phyloP scores from a whole-genome alignment of 2,329 filamentous ascomycete species.

The Alternaria ventricosa region DNA sequence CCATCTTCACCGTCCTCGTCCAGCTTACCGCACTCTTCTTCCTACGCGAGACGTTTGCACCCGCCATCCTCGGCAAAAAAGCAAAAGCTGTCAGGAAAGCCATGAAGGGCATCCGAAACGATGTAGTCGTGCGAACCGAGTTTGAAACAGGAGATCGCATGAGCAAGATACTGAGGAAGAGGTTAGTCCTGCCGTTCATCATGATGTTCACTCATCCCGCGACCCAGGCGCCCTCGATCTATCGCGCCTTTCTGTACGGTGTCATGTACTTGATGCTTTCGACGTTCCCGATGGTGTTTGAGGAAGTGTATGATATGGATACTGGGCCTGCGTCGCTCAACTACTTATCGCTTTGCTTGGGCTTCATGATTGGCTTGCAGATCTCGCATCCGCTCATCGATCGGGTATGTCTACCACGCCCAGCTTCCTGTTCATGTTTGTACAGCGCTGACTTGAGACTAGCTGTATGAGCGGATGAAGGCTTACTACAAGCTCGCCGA shows the following conservation, averaged over 20 bases:
- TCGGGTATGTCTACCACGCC: slow-evolving; percentile 20
- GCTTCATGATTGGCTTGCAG: slow-evolving; percentile 59
- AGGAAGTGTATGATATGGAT: slow-evolving; percentile 60
- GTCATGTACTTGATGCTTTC: slow-evolving; percentile 69
- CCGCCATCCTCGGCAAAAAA: slow-evolving; percentile 54
- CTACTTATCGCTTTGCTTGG: slow-evolving; percentile 67
- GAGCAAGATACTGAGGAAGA: slow-evolving; percentile 35
- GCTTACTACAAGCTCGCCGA: slow-evolving; percentile 27
- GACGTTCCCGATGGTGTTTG: slow-evolving; percentile 66
- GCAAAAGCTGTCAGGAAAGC: slow-evolving; percentile 54
- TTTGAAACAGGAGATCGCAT: slow-evolving; percentile 43
- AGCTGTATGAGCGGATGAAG: slow-evolving; percentile 37
- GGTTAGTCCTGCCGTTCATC: slow-evolving; percentile 51
- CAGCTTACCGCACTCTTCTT: slow-evolving; percentile 67
- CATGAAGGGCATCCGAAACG: slow-evolving; percentile 40
- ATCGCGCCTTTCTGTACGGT: slow-evolving; percentile 65
- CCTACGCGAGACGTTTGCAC: slow-evolving; percentile 58
- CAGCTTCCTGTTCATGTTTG: background rate
- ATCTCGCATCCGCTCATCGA: slow-evolving; percentile 57
- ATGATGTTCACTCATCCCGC: slow-evolving; percentile 65
- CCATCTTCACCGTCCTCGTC: slow-evolving; percentile 66
- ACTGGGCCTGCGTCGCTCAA: slow-evolving; percentile 66
- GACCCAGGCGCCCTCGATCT: slow-evolving; percentile 62
- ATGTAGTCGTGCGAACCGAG: slow-evolving; percentile 44
- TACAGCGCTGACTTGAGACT: background rate